Evolutionary conservation across 495 filamentous ascomycete genomes (phyloP), one percentile per base, ranked within the genome.

Genomic region (Hyaloscypha finlandica): DNA sequence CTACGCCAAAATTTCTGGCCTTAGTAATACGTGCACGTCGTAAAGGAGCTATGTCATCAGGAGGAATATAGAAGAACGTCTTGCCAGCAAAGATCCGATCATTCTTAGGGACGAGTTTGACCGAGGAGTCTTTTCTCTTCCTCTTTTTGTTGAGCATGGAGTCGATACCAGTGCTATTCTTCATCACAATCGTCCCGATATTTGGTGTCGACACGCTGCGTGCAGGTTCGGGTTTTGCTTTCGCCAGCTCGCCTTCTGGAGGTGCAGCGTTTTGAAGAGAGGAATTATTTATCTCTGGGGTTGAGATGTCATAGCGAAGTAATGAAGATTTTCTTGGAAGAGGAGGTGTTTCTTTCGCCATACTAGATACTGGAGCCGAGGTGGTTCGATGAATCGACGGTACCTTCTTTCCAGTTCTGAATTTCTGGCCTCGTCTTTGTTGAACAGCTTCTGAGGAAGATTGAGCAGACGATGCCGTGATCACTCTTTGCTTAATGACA

Each of bases 51-150:
- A 89, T 81, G 69, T 93, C 88, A 68, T 90, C 87, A 65, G 94
- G 91, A 0, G 93, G 95, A 30, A 95, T 84, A 75, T 96, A 99
- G 66, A 82, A 93, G 70, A 94, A 92, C 0, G 76, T 77, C 19
- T 91, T 74, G 0, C 79, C 84, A 57, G 82, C 86, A 76, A 96
- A 90, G 12, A 94, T 85, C 70, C 86, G 84, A 63, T 86, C 79
- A 5, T 80, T 74, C 63, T 89, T 87, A 2, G 90, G 86, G 2
- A 86, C 78, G 3, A 78, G 56, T 42, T 76, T 81, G 61, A 74
- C 59, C 63, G 73, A 73, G 75, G 33, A n/a, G 2, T 56, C 52
- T 39, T 69, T 70, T 57, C 76, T 75, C 71, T 87, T 90, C 59
- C 86, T 76, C 69, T 89, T 89, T 56, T 72, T 75, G 42, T 19